Base-by-base conservation (phyloP, 768 basidiomycete genomes). In the Tephrocybe sp. region DNA sequence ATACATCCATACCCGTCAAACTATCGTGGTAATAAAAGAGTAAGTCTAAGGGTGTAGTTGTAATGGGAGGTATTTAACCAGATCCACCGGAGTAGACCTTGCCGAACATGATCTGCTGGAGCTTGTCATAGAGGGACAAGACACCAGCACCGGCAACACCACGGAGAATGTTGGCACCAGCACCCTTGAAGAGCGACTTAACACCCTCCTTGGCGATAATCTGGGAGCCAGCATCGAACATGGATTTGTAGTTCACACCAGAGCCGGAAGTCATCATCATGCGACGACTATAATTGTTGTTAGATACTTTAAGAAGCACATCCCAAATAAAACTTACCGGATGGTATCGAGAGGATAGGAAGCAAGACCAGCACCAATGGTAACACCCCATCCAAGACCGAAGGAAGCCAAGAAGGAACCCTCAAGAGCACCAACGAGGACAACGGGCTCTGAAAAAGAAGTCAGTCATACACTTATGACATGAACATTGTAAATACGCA, bases 201-300 rank as follows among this genome's bases (percentile, higher is more conserved):
- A 78, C 72, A 64, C 97, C 97, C 78, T 99, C 97, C 81, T 96
- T 96, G 67, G 85, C 85, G 63, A 98, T 65, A 67, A 99, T 98
- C 75, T 73, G 92, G 26, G 88, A 81, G 54, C 85, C 92, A 67
- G 95, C 95, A 66, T 98, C 95, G 72, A 96, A 88, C 94, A 98
- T 98, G 62, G 90, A 92, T 82, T 95, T 96, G 87, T 98, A 98
- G 86, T 98, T 94, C 55, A 88, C 84, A 64, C 83, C 82, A 64
- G 84, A 87, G 63, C 96, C 97, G 19, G 96, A 98, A 33, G 97
- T 98, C 96, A 98, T 98, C 97, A 99, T 99, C 97, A 99, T 99
- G 63, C 97, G 93, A 87, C 97, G 95, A 87, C 96, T 95, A 62
- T 67, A 11, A 61, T 64, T 17, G 63, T 11, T 61, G 72, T 56